phyloP scores from a whole-genome alignment of 129 eudicot species.

The Cynara cardunculus region DNA sequence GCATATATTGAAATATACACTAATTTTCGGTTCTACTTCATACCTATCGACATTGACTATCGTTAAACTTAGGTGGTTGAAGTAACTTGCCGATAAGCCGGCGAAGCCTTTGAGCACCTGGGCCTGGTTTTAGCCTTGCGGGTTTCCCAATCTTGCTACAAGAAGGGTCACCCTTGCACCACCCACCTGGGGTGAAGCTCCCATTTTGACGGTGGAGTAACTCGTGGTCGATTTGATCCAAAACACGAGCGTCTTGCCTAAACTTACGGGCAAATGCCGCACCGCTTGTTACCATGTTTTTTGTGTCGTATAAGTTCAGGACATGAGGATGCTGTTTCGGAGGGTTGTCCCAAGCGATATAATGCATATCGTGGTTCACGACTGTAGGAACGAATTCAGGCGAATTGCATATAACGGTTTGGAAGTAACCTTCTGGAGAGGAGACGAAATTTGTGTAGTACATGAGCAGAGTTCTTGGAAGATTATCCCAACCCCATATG shows the following conservation, averaged over 20 bases:
- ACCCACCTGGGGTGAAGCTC: slow-evolving; percentile 84
- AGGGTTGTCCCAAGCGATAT: slow-evolving; percentile 78
- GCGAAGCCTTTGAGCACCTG: slow-evolving; percentile 64
- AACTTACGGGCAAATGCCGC: slow-evolving; percentile 91
- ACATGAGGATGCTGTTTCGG: slow-evolving; percentile 85
- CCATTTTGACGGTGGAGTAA: slow-evolving; percentile 58
- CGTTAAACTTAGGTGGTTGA: slow-evolving; percentile 33
- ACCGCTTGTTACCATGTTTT: slow-evolving; percentile 62
- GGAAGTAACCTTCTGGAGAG: slow-evolving; percentile 93
- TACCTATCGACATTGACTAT: slow-evolving; percentile 58
- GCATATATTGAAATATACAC: slow-evolving; percentile 15
- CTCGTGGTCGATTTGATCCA: slow-evolving; percentile 65
- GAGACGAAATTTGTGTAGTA: slow-evolving; percentile 86
- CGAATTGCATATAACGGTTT: slow-evolving; percentile 77
- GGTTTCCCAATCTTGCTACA: slow-evolving; percentile 69
- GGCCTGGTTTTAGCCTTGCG: slow-evolving; percentile 60
- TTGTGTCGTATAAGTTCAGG: slow-evolving; percentile 63
- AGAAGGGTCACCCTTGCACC: slow-evolving; percentile 68
- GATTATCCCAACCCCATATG: slow-evolving; percentile 97
- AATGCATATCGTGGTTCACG: slow-evolving; percentile 88
- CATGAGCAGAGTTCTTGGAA: slow-evolving; percentile 84
- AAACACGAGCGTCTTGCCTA: slow-evolving; percentile 45
- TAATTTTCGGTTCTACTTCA: background rate
- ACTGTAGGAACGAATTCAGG: slow-evolving; percentile 62
- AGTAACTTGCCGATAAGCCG: slow-evolving; percentile 51